Percentiles rank a stretch among this genome's conserved stretches.
Conservation (phyloP, 202 grass and related monocot species). For the Hordeum pubiflorum region DNA sequence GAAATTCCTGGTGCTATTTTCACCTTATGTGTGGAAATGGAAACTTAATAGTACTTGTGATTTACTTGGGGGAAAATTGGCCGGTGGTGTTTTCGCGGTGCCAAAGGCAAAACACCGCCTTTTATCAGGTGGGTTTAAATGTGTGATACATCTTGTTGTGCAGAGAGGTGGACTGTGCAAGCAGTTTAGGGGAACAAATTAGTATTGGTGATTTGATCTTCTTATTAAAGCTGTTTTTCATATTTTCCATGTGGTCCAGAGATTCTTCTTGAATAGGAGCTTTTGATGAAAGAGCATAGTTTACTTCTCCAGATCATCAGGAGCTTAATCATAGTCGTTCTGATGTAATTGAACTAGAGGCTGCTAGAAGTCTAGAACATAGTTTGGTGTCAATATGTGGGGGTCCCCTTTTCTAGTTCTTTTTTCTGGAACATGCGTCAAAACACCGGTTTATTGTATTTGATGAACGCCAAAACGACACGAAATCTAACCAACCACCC, state of each 20-base stretch:
- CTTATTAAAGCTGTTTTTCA: neutral
- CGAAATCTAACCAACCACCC: neutral
- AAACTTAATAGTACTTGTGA: neutral
- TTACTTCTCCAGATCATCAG: neutral
- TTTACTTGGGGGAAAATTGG: neutral
- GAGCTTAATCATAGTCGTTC: neutral
- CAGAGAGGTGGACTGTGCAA: neutral
- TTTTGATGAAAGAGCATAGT: neutral
- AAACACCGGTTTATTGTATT: neutral
- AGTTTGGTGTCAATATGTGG: neutral
- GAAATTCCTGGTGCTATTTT: neutral
- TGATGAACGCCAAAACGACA: neutral
- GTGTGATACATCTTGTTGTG: neutral
- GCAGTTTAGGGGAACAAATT: neutral
- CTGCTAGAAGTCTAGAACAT: neutral
- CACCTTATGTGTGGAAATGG: neutral
- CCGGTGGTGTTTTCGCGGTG: neutral
- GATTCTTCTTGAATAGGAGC: neutral
- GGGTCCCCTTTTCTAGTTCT: neutral
- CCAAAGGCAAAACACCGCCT: neutral
- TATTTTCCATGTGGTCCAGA: neutral
- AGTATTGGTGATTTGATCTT: neutral
- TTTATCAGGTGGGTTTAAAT: neutral
- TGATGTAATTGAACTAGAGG: neutral
- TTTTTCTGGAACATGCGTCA: neutral